Base-by-base conservation (phyloP, 176 grass and related monocot species). In the Panicum miliaceum region DNA sequence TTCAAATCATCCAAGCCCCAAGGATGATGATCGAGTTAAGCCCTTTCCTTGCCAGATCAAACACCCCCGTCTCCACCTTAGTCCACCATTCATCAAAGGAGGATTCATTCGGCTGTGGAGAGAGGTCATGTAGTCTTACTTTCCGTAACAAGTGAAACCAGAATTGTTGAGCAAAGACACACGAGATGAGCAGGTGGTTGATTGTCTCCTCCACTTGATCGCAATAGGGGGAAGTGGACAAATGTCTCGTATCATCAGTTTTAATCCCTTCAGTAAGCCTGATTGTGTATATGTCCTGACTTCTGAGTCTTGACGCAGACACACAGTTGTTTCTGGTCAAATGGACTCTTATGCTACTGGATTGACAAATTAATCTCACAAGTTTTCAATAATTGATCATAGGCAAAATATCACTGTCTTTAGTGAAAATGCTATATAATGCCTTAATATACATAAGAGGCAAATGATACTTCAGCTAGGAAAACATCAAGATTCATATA, bases 291-390 rank as follows among this genome's bases (percentile, higher is more conserved):
- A 20, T 26, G 40, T 41, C 40, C 75, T 61, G 65, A 78, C 29
- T 68, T 68, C 32, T 8, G 15, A 66, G 63, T 37, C 32, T 66
- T 19, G 19, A 32, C 34, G 11, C 34, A n/a, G n/a, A n/a, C n/a
- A n/a, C n/a, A n/a, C n/a, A 22, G 36, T 67, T 64, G 29, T 67
- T 58, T 58, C 56, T 58, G 56, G 56, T 65, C 15, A 66, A 85
- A 45, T 73, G 57, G 71, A 64, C 32, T 80, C 20, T 72, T 72
- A 42, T 43, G 48, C 42, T 79, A 73, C 45, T 20, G 71, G 84
- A 64, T 73, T 29, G 0, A 46, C 14, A 26, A 71, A 48, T 71
- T 12, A 6, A 51, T 38, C 8, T n/a, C 7, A 26, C 45, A 45
- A 80, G 34, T 32, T 22, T 71, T 85, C 35, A 69, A 47, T 61